These are phyloP conservation scores for Phytophthora boehmeriae DNA, from an alignment of 352 stramenopile species.

Conservation along the genomic window DNA sequence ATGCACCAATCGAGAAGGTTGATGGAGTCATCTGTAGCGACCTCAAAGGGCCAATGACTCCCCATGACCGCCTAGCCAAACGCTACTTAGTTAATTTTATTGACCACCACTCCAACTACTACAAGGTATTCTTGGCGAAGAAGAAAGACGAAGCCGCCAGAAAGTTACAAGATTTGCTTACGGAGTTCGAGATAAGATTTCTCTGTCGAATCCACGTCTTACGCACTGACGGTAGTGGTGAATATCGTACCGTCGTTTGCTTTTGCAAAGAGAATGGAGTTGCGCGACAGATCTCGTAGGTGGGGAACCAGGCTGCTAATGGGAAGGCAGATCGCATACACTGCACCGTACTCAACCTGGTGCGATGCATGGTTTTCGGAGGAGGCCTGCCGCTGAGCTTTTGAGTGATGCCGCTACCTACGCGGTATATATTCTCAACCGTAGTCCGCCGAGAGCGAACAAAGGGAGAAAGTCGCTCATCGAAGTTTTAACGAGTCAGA, in stretches of 20 bases:
- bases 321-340: conserved; percentile 39
- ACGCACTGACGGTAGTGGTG: conserved; percentile 21
- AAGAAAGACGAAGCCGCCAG: conserved; percentile 16
- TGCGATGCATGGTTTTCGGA: no score
- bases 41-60: conserved; percentile 22
- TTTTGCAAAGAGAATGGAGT: conserved; percentile 35
- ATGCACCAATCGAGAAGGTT: conserved; percentile 17
- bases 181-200: conserved; percentile 19
- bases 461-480: no score
- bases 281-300: no score
- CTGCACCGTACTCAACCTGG: no score
- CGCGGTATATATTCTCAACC: no score
- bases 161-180: conserved; percentile 14
- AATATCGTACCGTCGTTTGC: conserved; percentile 32
- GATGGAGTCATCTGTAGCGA: conserved; percentile 17
- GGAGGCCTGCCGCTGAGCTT: no score
- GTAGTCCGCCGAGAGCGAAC: no score
- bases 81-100: conserved; percentile 28
- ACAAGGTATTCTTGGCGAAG: conserved; percentile 9
- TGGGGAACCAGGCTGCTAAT: conserved; percentile 28
- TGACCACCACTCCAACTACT: conserved; percentile 27
- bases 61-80: conserved; percentile 9
- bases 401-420: no score
- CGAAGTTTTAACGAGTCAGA: no score
- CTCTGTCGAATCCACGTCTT: conserved; percentile 10